Evolutionary conservation across 2,329 filamentous ascomycete species (phyloP).

Genomic region (Colletotrichum limetticola): DNA sequence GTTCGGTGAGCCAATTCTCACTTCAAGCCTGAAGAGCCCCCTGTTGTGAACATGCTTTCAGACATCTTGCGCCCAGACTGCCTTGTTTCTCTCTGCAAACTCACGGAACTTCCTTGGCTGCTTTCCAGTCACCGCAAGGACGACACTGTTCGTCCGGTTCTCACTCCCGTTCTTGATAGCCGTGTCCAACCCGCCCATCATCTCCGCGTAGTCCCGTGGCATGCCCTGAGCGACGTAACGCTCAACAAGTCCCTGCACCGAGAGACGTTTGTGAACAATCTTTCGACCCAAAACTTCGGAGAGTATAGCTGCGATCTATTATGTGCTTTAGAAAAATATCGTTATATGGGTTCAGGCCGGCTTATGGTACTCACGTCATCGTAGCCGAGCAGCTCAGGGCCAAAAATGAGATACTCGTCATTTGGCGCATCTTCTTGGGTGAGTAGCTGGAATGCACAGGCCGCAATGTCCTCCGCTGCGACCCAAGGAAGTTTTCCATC

Average conservation of each 20-base stretch:
- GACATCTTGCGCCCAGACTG: slow-evolving; percentile 7
- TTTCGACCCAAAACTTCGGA: slow-evolving; percentile 44
- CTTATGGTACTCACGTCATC: slow-evolving; percentile 14
- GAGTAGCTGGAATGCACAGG: slow-evolving; percentile 53
- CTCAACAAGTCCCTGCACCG: slow-evolving; percentile 41
- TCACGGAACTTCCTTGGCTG: slow-evolving; percentile 39
- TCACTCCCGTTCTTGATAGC: slow-evolving; percentile 48
- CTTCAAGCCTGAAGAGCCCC: neutral
- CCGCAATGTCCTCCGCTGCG: slow-evolving; percentile 57
- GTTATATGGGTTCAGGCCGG: no score
- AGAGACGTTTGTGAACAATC: slow-evolving; percentile 48
- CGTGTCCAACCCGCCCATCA: slow-evolving; percentile 47
- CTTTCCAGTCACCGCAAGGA: slow-evolving; percentile 46
- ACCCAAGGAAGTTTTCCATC: slow-evolving; percentile 59
- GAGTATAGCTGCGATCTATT: slow-evolving; percentile 42
- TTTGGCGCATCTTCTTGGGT: slow-evolving; percentile 51
- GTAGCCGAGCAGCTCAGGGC: slow-evolving; percentile 50
- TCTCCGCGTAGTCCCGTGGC: slow-evolving; percentile 44
- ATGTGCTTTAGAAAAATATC: no score
- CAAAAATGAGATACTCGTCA: slow-evolving; percentile 50
- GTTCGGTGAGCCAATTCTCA: neutral
- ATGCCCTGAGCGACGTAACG: slow-evolving; percentile 41
- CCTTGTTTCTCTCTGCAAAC: slow-evolving; percentile 7
- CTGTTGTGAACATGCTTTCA: neutral
- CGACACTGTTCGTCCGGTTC: slow-evolving; percentile 46